Conservation (phyloP, 352 stramenopile genomes). For the Aphanomyces cochlioides region DNA sequence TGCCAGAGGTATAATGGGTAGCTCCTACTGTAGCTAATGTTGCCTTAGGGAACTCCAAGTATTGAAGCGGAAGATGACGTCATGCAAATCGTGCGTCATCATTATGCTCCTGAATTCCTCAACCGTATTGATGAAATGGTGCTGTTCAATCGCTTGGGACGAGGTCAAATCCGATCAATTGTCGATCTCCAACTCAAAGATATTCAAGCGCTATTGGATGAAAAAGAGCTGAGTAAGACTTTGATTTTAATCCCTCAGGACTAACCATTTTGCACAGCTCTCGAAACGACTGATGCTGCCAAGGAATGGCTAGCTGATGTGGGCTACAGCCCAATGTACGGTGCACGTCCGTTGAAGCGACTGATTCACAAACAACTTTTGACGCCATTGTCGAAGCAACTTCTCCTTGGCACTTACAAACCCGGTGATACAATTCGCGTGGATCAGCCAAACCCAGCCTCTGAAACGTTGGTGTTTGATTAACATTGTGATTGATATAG, state of each 20-base stretch:
- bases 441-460: slow-evolving; percentile 30
- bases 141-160: slow-evolving; percentile 94
- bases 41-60: slow-evolving; percentile 41
- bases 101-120: slow-evolving; percentile 98
- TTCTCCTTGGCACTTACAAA: slow-evolving; percentile 78
- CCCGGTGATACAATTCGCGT: slow-evolving; percentile 81
- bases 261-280: slow-evolving; percentile 32
- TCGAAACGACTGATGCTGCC: slow-evolving; percentile 86
- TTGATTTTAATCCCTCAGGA: neutral
- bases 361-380: slow-evolving; percentile 95
- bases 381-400: slow-evolving; percentile 90
- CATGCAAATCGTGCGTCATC: slow-evolving; percentile 84
- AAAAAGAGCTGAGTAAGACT: slow-evolving; percentile 76
- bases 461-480: slow-evolving; percentile 13
- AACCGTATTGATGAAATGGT: slow-evolving; percentile 98
- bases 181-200: slow-evolving; percentile 92
- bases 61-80: slow-evolving; percentile 72
- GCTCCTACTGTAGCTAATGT: neutral
- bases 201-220: slow-evolving; percentile 84
- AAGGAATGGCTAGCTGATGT: slow-evolving; percentile 90
- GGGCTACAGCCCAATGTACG: slow-evolving; percentile 95
- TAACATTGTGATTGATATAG: neutral
- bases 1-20: slow-evolving; percentile 40
- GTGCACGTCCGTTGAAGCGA: slow-evolving; percentile 94
- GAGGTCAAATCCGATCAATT: slow-evolving; percentile 91